Evolutionary conservation across 305 asterid genomes (phyloP).

Genomic region (Fraxinus latifolia): DNA sequence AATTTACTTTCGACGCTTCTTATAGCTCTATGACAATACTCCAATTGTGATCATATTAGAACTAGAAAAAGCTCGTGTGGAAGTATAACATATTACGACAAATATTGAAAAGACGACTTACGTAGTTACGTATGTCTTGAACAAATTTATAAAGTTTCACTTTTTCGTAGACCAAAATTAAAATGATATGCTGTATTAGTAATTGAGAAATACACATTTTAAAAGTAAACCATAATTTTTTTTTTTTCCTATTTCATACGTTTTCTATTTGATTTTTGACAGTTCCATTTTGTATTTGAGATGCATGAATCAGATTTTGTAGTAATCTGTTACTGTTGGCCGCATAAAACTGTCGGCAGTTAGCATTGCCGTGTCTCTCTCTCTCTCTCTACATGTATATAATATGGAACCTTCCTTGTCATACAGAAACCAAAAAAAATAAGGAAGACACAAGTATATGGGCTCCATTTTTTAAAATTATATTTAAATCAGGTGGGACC

Average conservation of each 20-base stretch:
- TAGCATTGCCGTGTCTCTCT: conserved; percentile 24
- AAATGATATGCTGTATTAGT: not conserved
- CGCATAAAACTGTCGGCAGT: conserved; percentile 39
- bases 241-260: not conserved
- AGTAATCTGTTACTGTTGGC: conserved; percentile 26
- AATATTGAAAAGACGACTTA: too few species aligned
- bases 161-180: not conserved
- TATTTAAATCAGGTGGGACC: too few species aligned
- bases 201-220: not conserved
- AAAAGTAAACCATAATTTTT: too few species aligned
- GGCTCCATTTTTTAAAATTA: too few species aligned
- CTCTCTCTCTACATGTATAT: not conserved
- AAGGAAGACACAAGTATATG: too few species aligned
- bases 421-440: too few species aligned
- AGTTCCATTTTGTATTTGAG: not conserved
- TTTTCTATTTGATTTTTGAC: not conserved
- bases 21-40: too few species aligned
- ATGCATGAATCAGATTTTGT: not conserved
- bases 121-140: not conserved
- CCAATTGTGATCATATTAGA: too few species aligned
- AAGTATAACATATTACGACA: too few species aligned
- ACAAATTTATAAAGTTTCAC: not conserved
- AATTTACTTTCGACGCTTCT: too few species aligned
- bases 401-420: not conserved
- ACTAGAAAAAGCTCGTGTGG: too few species aligned